Percentiles rank a stretch among this genome's conserved stretches.
These are phyloP conservation scores for Claviceps fusiformis DNA, from an alignment of 2,329 filamentous ascomycete genomes.

Conservation along the genomic window DNA sequence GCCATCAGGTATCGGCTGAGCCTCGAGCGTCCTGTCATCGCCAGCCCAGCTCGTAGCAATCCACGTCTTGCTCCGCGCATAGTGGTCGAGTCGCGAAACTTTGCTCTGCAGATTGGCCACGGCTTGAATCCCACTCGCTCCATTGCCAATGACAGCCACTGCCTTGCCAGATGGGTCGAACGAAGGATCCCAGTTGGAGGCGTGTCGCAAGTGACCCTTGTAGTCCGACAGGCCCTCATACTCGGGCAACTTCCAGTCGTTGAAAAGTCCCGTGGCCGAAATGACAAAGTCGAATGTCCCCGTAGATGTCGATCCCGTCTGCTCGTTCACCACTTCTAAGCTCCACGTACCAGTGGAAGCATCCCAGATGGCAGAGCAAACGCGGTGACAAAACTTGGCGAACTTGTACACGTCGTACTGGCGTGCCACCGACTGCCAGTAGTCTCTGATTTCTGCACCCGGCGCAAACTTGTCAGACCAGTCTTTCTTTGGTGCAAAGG, in stretches of 20 bases:
- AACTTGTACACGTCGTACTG: constrained; percentile 53
- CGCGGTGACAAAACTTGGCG: constrained; percentile 39
- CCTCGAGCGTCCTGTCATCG: constrained; percentile 37
- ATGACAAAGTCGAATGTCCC: constrained; percentile 47
- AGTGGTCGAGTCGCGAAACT: constrained; percentile 44
- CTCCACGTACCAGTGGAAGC: constrained; percentile 39
- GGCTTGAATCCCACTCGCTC: constrained; percentile 46
- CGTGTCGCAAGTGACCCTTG: constrained; percentile 42
- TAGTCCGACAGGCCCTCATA: constrained; percentile 44
- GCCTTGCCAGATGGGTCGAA: constrained; percentile 36
- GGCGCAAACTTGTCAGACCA: constrained; percentile 58
- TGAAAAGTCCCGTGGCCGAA: constrained; percentile 52
- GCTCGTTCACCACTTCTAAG: constrained; percentile 24
- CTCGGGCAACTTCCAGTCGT: constrained; percentile 48
- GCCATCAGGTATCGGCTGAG: constrained; percentile 40
- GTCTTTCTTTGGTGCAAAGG: constrained; percentile 52
- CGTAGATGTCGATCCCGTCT: constrained; percentile 18
- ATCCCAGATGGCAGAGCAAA: constrained; percentile 44
- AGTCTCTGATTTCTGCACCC: constrained; percentile 52
- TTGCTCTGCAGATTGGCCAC: constrained; percentile 37
- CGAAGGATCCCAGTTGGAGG: constrained; percentile 43
- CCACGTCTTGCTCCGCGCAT: constrained; percentile 53
- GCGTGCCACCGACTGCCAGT: constrained; percentile 48
- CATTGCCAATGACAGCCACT: constrained; percentile 50
- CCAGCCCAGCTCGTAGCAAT: constrained; percentile 49